A percentile compares a stretch with the other conserved stretches of the same genome.
phyloP scores from a whole-genome alignment of 176 grass and related monocot genomes.

The Aegilops speltoides region DNA sequence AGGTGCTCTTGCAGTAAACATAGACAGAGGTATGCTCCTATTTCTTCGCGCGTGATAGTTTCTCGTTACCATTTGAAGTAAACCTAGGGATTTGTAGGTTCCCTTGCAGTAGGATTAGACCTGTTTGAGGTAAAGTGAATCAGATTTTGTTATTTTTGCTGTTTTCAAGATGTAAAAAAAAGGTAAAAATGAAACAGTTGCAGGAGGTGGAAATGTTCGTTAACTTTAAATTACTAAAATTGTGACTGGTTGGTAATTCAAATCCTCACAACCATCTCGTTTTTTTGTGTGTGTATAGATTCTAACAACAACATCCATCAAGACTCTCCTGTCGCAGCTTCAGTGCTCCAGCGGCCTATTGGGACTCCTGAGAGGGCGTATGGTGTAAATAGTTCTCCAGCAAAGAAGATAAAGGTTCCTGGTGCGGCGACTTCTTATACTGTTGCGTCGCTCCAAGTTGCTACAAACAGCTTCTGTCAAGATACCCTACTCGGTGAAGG shows the following conservation, averaged over 20 bases:
- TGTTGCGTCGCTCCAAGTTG: conserved; percentile 92
- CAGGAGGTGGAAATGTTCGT: neutral
- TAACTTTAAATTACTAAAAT: conserved; percentile 5
- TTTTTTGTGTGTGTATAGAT: conserved; percentile 38
- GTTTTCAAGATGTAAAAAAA: neutral
- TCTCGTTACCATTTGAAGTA: neutral
- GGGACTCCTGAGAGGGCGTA: conserved; percentile 62
- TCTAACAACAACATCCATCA: conserved; percentile 45
- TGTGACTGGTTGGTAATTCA: neutral
- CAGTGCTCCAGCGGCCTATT: conserved; percentile 43
- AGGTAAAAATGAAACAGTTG: neutral
- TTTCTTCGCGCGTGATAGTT: conserved; percentile 1
- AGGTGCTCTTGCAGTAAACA: conserved; percentile 42
- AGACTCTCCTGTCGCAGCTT: conserved; percentile 33
- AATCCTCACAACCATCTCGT: neutral
- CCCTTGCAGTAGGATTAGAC: neutral
- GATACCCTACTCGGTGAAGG: conserved; percentile 94
- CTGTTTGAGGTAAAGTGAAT: neutral
- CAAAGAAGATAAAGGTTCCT: conserved; percentile 62
- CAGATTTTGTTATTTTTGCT: neutral
- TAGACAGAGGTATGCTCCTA: conserved; percentile 59
- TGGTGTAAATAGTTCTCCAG: conserved; percentile 50
- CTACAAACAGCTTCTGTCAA: conserved; percentile 91
- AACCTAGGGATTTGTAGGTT: neutral
- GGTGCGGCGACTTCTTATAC: conserved; percentile 68